Evolutionary conservation across 805 yeast species (phyloP), one percentile per base, ranked within the genome.

Genomic region (Ogataea methylovora): DNA sequence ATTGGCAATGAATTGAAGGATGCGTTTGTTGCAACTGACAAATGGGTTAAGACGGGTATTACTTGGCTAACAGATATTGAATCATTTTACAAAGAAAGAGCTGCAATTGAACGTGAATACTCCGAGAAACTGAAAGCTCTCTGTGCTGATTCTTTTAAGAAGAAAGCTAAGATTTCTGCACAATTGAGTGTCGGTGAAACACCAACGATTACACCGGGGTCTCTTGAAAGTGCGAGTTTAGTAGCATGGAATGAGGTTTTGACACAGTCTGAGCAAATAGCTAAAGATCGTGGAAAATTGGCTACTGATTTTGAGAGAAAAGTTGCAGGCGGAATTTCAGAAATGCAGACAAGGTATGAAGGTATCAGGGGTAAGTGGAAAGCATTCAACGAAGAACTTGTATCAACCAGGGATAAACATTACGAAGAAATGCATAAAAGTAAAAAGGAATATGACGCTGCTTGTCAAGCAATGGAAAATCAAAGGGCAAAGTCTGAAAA

Each of bases 151-250:
- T 83, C 77, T 42, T 77, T 85, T 46, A 79, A 77, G 39, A 81
- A 76, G 56, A 87, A 88, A 53, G 81, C 94, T 31, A 75, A 76
- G 43, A 58, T 67, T 13, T 66, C 85, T 9, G 73, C 90, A 0
- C 54, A 61, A 11, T 58, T 92, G 20, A 76, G 88, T 29, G 98
- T 92, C 2, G 99, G 99, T 18, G 95, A 85, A 40, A 73, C 73
- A 13, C 98, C 99, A 0, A 71, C 77, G 27, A 73, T 84, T 28
- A 92, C 99, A 0, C 97, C 98, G 0, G 98, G 99, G 0, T 86
- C 97, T 0, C 64, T 90, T 32, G 97, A 92, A 52, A 71, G 84
- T 43, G 95, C 96, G 0, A 68, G 84, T 12, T 61, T 88, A 41
- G 94, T 84, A 10, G 74, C 94, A 2, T 90, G 98, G 98, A 85